Evolutionary conservation across 2,329 filamentous ascomycete genomes (phyloP), one percentile per base, ranked within the genome.

Genomic region (Talaromyces sp.): DNA sequence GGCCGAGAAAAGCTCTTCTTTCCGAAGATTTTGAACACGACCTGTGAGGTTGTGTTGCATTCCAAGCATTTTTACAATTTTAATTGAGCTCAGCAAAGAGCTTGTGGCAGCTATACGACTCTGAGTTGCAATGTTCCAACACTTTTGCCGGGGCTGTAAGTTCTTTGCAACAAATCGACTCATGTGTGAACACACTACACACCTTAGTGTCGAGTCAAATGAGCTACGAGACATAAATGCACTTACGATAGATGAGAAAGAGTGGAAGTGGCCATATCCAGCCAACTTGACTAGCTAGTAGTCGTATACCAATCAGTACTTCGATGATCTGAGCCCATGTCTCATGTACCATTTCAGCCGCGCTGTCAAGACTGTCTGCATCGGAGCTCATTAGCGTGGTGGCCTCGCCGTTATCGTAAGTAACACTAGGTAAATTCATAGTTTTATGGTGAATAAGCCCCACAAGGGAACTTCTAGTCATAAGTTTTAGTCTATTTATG

Each of bases 111-210:
- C 77, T 17, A 84, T 77, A 3, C 81, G 77, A 29, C 70, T 71
- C 64, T 83, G 75, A 7, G 81, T 80, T 17, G 79, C 79, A 54
- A 77, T 71, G 32, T 83, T 74, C 81, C 81, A 84, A 21, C 68
- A 65, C 11, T 74, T 75, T 60, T 81, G 79, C 8, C 68, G 67
- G 3, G 70, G 61, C 29, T 74, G 72, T 5, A 77, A 70, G 41
- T 74, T 71, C 7, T 67, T 70, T 68, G 74, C 73, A 4, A 67
- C 68, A 54, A 75, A 62, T 9, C 72, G 66, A 60, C 65, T 75
- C 52, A 67, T 71, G 56, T 70, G 61, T 24, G 72, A 69, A 21
- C 70, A 76, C 50, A 69, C 73, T 70, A 51, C 26, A 26, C 21
- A 19, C 26, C 14, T 61, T 54, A 60, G 58, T 41, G 21, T 24